Conservation (phyloP, 2,329 filamentous ascomycete genomes). For the Ophiostoma tasmaniense region DNA sequence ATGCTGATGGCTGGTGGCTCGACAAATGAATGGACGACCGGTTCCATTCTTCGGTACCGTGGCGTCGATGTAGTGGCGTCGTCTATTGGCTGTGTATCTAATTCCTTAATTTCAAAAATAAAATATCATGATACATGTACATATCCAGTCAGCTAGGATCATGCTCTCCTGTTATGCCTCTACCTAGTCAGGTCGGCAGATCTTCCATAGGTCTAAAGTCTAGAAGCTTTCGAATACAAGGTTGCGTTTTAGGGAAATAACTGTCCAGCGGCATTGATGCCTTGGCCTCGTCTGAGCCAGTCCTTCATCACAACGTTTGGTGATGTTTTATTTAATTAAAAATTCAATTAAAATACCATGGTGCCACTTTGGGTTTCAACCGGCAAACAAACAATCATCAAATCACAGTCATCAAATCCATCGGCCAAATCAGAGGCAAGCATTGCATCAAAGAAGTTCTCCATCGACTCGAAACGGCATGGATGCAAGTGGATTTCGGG, state of each 20-base stretch:
- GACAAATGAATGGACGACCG: background rate
- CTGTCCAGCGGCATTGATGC: constrained; percentile 9
- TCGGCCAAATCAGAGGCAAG: background rate
- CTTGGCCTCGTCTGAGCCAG: constrained; percentile 16
- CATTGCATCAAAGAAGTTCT: background rate
- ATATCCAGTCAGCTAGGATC: background rate
- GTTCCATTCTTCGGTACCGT: background rate
- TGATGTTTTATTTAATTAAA: too few species aligned
- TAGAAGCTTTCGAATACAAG: background rate
- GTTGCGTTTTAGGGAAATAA: background rate
- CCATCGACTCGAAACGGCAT: constrained; percentile 7
- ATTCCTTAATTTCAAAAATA: background rate
- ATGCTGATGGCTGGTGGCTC: background rate
- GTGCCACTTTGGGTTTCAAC: too few species aligned
- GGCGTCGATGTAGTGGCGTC: background rate
- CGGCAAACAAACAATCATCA: background rate
- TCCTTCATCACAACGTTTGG: background rate
- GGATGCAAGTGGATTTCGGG: background rate
- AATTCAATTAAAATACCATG: too few species aligned
- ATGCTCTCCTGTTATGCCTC: background rate
- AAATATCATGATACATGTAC: background rate
- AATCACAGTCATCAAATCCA: background rate
- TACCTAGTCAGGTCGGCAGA: background rate
- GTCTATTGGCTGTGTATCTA: background rate
- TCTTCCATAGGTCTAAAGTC: background rate